Base-by-base conservation (phyloP, 768 basidiomycete genomes). In the Ramaria sp. region DNA sequence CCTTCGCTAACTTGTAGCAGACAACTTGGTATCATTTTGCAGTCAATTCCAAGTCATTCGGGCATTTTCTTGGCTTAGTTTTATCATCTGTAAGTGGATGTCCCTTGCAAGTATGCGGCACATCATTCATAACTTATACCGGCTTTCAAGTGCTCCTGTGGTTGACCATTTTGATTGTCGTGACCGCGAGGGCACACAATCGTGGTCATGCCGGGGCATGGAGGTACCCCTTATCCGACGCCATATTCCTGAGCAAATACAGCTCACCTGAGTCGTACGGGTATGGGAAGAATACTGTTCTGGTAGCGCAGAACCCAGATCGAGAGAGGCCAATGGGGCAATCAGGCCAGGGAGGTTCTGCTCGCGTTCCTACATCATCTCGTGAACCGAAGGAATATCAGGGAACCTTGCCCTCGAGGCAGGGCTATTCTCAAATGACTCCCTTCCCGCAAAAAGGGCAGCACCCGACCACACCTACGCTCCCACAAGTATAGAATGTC, bases 201-300 rank as follows among this genome's bases (percentile, higher is more conserved):
- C 43, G 38, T 19, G 54, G 54, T 5, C 24, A 56, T 47, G 31
- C 54, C 30, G 34, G 31, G 34, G 54, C 48, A 9, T 56, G 54
- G 54, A 37, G 22, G n/a, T 56, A 47, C 22, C 54, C 51, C 33
- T 37, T 52, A 9, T 52, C 34, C 33, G 51, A 52, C n/a, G 51
- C 51, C 20, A 30, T 22, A 9, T 12, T 52, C 15, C 33, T 52
- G 33, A 30, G 51, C 20, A 31, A 31, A 24, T 31, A 22, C 51
- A 19, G 4, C 51, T 1, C 34, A 9, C 17, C 42, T 43, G n/a
- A 17, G 27, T 5, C n/a, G 13, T 15, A 17, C n/a, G 42, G 2
- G 42, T 4, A 19, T n/a, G 5, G 11, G 17, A 43, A 9, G 20
- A 43, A 9, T 13, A 4, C 13, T 37, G 34, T 7, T 37, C 34